Evolutionary conservation across 73 alveolate species (phyloP).

Genomic region (Stentor roeselii): DNA sequence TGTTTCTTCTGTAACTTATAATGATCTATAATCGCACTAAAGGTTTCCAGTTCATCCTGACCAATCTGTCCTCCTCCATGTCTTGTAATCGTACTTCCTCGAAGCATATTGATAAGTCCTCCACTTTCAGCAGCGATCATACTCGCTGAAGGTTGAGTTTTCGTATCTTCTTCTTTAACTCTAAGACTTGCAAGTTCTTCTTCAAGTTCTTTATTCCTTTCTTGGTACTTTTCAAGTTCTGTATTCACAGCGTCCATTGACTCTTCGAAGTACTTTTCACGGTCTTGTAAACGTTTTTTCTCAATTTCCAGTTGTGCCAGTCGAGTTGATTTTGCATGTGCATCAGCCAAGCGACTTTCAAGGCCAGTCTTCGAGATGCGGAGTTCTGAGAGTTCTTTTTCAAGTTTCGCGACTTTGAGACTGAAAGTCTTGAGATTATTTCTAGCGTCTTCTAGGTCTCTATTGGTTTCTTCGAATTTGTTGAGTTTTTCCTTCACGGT

Average conservation of each 20-base stretch:
- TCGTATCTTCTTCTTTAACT: constrained; percentile 14
- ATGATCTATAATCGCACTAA: constrained; percentile 9
- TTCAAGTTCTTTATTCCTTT: background rate
- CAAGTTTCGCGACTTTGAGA: background rate
- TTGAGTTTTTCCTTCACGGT: background rate
- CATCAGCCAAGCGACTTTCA: constrained; percentile 17
- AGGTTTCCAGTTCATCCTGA: constrained; percentile 19
- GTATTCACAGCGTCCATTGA: constrained; percentile 8
- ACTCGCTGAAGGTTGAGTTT: background rate
- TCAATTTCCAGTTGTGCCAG: constrained; percentile 22
- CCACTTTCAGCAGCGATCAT: background rate
- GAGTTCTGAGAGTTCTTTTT: background rate
- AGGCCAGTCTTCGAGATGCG: background rate
- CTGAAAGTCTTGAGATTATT: background rate
- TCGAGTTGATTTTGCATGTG: constrained; percentile 12
- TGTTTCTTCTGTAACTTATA: background rate
- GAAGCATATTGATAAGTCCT: constrained; percentile 16
- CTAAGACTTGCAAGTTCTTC: background rate
- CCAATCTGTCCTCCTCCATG: constrained; percentile 1
- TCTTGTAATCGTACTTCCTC: constrained; percentile 20
- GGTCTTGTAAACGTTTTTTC: constrained; percentile 12
- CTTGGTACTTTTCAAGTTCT: constrained; percentile 13
- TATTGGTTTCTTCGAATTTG: background rate
- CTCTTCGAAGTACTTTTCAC: constrained; percentile 16
- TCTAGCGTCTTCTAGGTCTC: constrained; percentile 10